A percentile compares a stretch with the other conserved stretches of the same genome.
Conservation (phyloP, 116 monocot species). For the Iris pallida region DNA sequence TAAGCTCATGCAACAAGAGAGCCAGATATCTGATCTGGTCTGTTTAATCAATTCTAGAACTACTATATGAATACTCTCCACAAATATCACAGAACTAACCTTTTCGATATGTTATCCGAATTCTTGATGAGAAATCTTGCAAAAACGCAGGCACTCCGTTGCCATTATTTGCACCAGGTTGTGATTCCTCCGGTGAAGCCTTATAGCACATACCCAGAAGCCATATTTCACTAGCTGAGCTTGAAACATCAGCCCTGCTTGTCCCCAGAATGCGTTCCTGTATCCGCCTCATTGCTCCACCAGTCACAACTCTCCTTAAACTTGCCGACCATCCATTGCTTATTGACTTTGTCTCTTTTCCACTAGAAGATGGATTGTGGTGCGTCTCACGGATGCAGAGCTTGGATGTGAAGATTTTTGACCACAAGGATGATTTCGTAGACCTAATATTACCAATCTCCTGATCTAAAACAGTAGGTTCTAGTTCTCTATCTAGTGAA, state of each 20-base stretch:
- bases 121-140: constrained; percentile 89
- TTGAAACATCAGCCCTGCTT: constrained; percentile 48
- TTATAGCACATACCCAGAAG: constrained; percentile 77
- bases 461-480: constrained; percentile 27
- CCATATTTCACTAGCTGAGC: constrained; percentile 82
- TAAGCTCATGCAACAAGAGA: no score
- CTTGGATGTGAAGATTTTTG: constrained; percentile 50
- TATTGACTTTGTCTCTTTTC: constrained; percentile 40
- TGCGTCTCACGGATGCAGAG: constrained; percentile 54
- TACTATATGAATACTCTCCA: no score
- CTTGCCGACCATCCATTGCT: constrained; percentile 65
- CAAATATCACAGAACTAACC: constrained; percentile 31
- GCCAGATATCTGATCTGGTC: no score
- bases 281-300: constrained; percentile 70
- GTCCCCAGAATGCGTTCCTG: constrained; percentile 77
- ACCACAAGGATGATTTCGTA: constrained; percentile 49
- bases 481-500: constrained; percentile 18
- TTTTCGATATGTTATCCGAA: constrained; percentile 96
- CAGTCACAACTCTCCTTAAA: constrained; percentile 53
- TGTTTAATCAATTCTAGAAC: no score
- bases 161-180: constrained; percentile 20
- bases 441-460: constrained; percentile 9
- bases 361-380: constrained; percentile 24
- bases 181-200: constrained; percentile 43
- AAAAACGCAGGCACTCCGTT: constrained; percentile 44